Percentiles rank a stretch among this genome's conserved stretches.
phyloP scores from a whole-genome alignment of 352 stramenopile species.

The Globisporangium abappressorium region DNA sequence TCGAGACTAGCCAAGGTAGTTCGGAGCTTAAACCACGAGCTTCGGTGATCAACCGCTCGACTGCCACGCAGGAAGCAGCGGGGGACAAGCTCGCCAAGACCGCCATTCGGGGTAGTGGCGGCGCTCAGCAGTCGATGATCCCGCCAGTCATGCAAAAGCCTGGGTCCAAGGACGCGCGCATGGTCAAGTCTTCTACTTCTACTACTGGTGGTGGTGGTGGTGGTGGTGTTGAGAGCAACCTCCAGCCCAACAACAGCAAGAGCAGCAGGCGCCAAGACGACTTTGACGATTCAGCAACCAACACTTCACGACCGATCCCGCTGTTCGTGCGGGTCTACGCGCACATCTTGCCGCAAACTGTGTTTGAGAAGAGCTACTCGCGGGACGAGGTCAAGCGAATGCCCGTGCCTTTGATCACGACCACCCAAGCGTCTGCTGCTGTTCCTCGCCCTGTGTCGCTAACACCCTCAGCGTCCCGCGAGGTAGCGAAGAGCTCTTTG shows the following conservation, averaged over 20 bases:
- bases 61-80: constrained; percentile 53
- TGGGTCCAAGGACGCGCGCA: constrained; percentile 1
- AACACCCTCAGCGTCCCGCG: not conserved
- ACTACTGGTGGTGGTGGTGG: too few relatives aligned
- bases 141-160: constrained; percentile 8
- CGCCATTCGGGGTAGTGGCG: not conserved
- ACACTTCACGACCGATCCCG: constrained; percentile 7
- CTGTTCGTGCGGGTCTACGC: constrained; percentile 56
- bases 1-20: constrained; percentile 1
- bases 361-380: constrained; percentile 54
- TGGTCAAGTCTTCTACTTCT: not conserved
- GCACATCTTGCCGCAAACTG: constrained; percentile 44
- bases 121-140: not conserved
- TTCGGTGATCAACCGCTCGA: constrained; percentile 63
- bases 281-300: not conserved
- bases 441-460: not conserved
- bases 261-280: not conserved
- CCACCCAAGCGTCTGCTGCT: not conserved
- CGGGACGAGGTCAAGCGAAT: constrained; percentile 30
- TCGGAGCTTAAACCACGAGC: constrained; percentile 17
- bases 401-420: constrained; percentile 24
- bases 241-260: constrained; percentile 15
- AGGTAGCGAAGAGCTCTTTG: not conserved
- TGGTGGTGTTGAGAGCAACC: not conserved
- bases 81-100: constrained; percentile 22